Conservation (phyloP, 805 yeast species). For the Ogataea saltuana region DNA sequence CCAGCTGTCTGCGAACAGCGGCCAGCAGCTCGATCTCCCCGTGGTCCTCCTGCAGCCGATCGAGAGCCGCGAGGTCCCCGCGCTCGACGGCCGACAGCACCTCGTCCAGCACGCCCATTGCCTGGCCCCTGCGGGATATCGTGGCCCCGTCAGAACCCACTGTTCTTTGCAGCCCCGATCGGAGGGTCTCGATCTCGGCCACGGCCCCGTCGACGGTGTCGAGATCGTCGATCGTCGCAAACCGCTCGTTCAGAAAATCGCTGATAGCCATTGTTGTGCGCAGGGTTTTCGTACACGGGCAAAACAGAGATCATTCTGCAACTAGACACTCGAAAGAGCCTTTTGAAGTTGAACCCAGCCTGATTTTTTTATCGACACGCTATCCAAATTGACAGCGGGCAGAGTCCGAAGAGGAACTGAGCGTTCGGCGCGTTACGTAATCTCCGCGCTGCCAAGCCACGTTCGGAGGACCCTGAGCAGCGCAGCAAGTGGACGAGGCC, state of each 20-base stretch:
- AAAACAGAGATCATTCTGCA: no score
- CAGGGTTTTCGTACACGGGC: no score
- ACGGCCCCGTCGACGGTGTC: constrained; percentile 31
- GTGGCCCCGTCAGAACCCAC: not conserved
- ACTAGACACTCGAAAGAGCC: no score
- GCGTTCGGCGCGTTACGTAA: no score
- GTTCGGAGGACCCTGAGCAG: no score
- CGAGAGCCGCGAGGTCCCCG: constrained; percentile 11
- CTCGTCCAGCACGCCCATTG: not conserved
- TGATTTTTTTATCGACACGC: no score
- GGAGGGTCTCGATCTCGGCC: constrained; percentile 27
- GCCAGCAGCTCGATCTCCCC: constrained; percentile 23
- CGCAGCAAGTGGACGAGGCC: no score
- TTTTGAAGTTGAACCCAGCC: no score
- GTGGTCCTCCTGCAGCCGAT: constrained; percentile 20
- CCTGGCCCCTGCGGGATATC: not conserved
- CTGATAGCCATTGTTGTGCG: constrained; percentile 17
- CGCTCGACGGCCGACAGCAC: constrained; percentile 5
- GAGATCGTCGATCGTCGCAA: constrained; percentile 40
- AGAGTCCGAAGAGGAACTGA: no score
- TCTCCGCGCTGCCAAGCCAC: no score
- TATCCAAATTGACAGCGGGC: no score
- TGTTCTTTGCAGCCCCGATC: constrained; percentile 9
- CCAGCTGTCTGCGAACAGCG: constrained; percentile 14
- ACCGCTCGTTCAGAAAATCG: constrained; percentile 39